These are phyloP conservation scores for Xenoacremonium recifei DNA, from an alignment of 2,329 filamentous ascomycete genomes.

Conservation along the genomic window DNA sequence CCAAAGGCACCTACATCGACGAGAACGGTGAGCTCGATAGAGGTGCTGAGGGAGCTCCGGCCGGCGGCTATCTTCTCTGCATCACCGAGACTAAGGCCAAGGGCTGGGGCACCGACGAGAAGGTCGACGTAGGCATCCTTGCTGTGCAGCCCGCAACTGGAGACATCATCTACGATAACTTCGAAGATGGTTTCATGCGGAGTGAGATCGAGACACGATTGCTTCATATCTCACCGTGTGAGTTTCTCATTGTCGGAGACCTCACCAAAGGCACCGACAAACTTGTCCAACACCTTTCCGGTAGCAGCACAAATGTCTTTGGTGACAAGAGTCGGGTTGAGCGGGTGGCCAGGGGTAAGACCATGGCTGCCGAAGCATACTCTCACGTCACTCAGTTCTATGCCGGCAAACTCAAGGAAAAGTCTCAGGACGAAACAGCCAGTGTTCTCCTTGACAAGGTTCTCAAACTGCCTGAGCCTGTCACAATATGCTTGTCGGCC, in stretches of 20 bases:
- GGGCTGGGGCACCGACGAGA: conserved; percentile 82
- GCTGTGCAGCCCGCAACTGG: conserved; percentile 95
- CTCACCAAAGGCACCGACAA: conserved; percentile 91
- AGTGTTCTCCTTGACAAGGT: conserved; percentile 79
- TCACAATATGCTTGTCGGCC: conserved; percentile 88
- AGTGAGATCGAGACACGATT: conserved; percentile 94
- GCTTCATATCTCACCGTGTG: conserved; percentile 91
- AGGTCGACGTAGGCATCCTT: conserved; percentile 85
- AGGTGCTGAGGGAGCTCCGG: conserved; percentile 43
- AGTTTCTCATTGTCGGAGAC: conserved; percentile 89
- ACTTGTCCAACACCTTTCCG: conserved; percentile 83
- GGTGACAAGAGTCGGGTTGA: conserved; percentile 89
- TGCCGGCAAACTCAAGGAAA: conserved; percentile 73
- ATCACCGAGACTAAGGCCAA: conserved; percentile 85
- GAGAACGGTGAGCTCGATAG: conserved; percentile 79
- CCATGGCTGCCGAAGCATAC: conserved; percentile 78
- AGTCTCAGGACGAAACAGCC: conserved; percentile 53
- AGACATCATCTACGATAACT: conserved; percentile 92
- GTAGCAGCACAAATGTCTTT: conserved; percentile 87
- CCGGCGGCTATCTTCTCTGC: conserved; percentile 87
- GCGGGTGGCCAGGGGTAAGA: conserved; percentile 71
- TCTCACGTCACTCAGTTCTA: conserved; percentile 94
- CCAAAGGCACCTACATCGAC: conserved; percentile 96
- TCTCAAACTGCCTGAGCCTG: conserved; percentile 76
- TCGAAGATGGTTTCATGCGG: conserved; percentile 97